phyloP scores from a whole-genome alignment of 106 monocot genomes.

The Apostasia shenzhenica region DNA sequence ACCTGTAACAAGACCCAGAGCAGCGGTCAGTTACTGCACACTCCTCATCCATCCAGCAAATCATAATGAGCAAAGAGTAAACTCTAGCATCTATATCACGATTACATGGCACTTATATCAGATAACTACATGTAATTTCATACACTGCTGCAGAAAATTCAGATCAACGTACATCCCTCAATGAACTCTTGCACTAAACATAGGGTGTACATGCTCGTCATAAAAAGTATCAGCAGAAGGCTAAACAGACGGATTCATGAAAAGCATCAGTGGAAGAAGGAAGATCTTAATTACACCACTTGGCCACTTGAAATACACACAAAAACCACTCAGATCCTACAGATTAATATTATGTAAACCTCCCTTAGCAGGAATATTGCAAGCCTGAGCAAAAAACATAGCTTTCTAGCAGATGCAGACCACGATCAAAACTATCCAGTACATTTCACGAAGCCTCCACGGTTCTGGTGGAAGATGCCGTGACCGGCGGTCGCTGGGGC shows the following conservation, averaged over 20 bases:
- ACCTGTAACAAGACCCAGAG: no score
- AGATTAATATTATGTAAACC: neutral
- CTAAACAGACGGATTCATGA: neutral
- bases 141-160: no score
- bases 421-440: no score
- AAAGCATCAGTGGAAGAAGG: neutral
- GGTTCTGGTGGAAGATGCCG: slow-evolving; percentile 2
- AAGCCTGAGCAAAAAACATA: neutral
- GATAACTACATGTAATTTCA: neutral
- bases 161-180: no score
- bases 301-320: neutral
- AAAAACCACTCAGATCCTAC: neutral
- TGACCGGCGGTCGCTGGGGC: neutral
- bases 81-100: no score
- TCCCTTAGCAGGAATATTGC: neutral
- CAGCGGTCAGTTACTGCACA: no score
- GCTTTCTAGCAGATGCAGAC: neutral
- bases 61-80: no score
- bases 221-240: no score
- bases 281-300: neutral
- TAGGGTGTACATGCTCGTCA: no score
- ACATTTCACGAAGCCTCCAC: slow-evolving; percentile 1
- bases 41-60: no score
- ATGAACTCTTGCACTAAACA: no score
- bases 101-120: no score